A percentile compares a stretch with the other conserved stretches of the same genome.
phyloP scores from a whole-genome alignment of 2,329 filamentous ascomycete genomes.

The Ceratocystis colombiana region DNA sequence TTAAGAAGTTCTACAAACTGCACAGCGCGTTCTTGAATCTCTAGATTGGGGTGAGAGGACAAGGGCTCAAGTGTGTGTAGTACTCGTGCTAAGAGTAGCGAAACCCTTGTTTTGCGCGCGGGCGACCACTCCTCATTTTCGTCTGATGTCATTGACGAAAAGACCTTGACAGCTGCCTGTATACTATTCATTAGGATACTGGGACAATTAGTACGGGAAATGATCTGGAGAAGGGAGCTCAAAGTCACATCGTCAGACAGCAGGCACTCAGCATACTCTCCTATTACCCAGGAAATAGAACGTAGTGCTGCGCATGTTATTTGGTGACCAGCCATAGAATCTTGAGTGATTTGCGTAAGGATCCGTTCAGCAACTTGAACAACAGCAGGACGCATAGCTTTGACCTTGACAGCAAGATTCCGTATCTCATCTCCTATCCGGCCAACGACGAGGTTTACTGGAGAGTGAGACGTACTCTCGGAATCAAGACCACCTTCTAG shows the following conservation, averaged over 20 bases:
- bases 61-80: slow-evolving; percentile 73
- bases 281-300: slow-evolving; percentile 73
- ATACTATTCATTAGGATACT: slow-evolving; percentile 67
- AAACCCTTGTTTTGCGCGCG: slow-evolving; percentile 61
- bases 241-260: slow-evolving; percentile 61
- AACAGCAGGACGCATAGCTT: slow-evolving; percentile 68
- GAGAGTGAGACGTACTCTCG: slow-evolving; percentile 29
- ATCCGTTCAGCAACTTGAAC: slow-evolving; percentile 74
- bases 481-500: slow-evolving; percentile 30
- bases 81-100: slow-evolving; percentile 69
- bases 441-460: slow-evolving; percentile 20
- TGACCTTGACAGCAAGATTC: slow-evolving; percentile 85
- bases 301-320: slow-evolving; percentile 58
- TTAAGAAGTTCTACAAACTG: slow-evolving; percentile 86
- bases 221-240: slow-evolving; percentile 59
- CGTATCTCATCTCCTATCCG: slow-evolving; percentile 75
- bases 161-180: slow-evolving; percentile 78
- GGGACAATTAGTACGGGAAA: slow-evolving; percentile 48
- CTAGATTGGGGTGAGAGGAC: slow-evolving; percentile 70
- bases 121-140: slow-evolving; percentile 58
- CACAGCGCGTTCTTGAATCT: slow-evolving; percentile 89
- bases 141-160: slow-evolving; percentile 59
- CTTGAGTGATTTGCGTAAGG: slow-evolving; percentile 46
- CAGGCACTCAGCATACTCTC: slow-evolving; percentile 73
- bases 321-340: slow-evolving; percentile 45